A percentile compares a stretch with the other conserved stretches of the same genome.
Evolutionary conservation across 495 filamentous ascomycete species (phyloP).

Genomic region (Talaromyces proteolyticus): DNA sequence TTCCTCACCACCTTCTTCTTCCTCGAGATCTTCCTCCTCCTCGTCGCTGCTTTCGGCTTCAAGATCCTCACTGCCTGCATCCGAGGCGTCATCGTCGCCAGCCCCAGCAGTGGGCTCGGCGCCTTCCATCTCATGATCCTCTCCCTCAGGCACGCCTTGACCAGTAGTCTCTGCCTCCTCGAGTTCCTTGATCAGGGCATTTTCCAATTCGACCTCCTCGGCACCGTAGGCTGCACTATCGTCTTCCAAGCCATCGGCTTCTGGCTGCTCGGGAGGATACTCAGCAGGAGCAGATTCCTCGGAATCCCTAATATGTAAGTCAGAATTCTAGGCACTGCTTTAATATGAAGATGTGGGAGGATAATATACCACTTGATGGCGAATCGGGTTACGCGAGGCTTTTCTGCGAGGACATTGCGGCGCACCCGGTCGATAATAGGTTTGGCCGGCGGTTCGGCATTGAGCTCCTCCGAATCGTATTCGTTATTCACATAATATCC

Average conservation of each 20-base stretch:
- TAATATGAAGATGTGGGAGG: not conserved
- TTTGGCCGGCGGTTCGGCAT: slow-evolving; percentile 82
- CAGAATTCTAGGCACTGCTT: not conserved
- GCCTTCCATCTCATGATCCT: slow-evolving; percentile 83
- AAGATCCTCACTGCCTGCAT: slow-evolving; percentile 92
- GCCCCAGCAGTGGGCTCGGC: slow-evolving; percentile 52
- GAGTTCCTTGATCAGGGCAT: slow-evolving; percentile 52
- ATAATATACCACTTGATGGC: slow-evolving; percentile 91
- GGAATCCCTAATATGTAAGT: slow-evolving; percentile 62
- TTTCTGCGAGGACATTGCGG: slow-evolving; percentile 90
- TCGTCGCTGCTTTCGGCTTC: slow-evolving; percentile 85
- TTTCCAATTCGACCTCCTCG: slow-evolving; percentile 54
- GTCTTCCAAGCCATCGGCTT: slow-evolving; percentile 80
- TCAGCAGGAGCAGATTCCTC: slow-evolving; percentile 94
- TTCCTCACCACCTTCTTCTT: slow-evolving; percentile 68
- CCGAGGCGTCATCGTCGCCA: slow-evolving; percentile 66
- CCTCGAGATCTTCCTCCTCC: slow-evolving; percentile 80
- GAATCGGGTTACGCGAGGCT: slow-evolving; percentile 93
- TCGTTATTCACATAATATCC: slow-evolving; percentile 99
- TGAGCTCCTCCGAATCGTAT: slow-evolving; percentile 87
- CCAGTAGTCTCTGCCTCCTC: slow-evolving; percentile 46
- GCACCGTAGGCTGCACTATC: slow-evolving; percentile 83
- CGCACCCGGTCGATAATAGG: slow-evolving; percentile 86
- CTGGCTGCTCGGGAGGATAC: slow-evolving; percentile 95
- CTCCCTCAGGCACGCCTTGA: slow-evolving; percentile 29